phyloP scores from a whole-genome alignment of 495 filamentous ascomycete genomes.

The Talaromyces nanjingensis region DNA sequence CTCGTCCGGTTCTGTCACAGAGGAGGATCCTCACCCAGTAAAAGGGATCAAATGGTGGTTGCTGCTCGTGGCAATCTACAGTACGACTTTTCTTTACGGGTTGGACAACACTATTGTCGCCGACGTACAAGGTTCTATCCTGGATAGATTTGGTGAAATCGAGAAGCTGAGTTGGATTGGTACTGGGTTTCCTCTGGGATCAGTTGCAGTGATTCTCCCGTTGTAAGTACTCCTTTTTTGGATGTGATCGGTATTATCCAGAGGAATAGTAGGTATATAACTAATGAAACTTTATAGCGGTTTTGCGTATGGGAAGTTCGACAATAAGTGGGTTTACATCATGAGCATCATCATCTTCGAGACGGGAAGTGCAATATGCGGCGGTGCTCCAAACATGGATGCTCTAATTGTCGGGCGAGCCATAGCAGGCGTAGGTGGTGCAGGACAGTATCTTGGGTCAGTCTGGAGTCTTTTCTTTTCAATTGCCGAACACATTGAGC shows the following conservation, averaged over 20 bases:
- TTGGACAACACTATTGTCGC: conserved; percentile 59
- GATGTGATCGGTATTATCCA: not conserved
- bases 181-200: not conserved
- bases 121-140: conserved; percentile 48
- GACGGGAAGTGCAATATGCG: conserved; percentile 25
- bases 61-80: conserved; percentile 30
- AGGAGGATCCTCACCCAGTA: not conserved
- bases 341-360: conserved; percentile 21
- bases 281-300: not conserved
- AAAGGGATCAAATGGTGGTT: not conserved
- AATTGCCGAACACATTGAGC: no score
- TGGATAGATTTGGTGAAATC: conserved; percentile 31
- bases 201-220: not conserved
- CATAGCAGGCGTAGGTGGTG: conserved; percentile 32
- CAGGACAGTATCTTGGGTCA: conserved; percentile 39
- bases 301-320: conserved; percentile 29
- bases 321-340: conserved; percentile 25
- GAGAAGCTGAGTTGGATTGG: not conserved
- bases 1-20: not conserved
- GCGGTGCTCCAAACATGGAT: conserved; percentile 22
- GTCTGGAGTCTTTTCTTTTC: no score
- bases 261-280: not conserved
- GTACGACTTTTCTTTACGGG: conserved; percentile 45
- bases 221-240: not conserved
- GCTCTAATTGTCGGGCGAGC: conserved; percentile 27